Evolutionary conservation across 371 early-diverging fungal genomes (phyloP).

Genomic region (Rhizopus microsporus): DNA sequence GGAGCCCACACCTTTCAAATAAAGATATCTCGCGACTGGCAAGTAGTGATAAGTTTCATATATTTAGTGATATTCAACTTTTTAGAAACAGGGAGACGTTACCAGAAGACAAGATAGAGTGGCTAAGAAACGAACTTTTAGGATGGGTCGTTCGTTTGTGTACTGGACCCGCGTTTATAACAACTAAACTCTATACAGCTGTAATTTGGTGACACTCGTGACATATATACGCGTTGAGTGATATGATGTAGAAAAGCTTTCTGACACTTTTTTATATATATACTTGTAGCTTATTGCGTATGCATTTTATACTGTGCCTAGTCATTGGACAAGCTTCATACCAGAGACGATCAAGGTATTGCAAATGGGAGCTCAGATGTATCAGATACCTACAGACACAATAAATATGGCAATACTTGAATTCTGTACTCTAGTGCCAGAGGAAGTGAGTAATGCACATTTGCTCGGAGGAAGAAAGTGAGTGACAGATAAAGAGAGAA

Average conservation of each 20-base stretch:
- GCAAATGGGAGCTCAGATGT: constrained; percentile 36
- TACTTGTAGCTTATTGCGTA: constrained; percentile 62
- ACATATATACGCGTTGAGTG: background rate
- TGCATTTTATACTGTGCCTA: constrained; percentile 65
- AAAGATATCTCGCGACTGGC: constrained; percentile 81
- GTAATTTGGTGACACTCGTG: constrained; percentile 34
- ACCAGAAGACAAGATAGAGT: constrained; percentile 59
- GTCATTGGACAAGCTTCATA: constrained; percentile 66
- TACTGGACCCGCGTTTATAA: constrained; percentile 65
- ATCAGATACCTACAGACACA: constrained; percentile 28
- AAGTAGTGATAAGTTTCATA: constrained; percentile 7
- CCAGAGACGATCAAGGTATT: constrained; percentile 51
- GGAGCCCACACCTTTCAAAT: constrained; percentile 86
- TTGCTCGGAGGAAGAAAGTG: constrained; percentile 56
- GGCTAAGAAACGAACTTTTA: constrained; percentile 65
- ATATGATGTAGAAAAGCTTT: background rate
- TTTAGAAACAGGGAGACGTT: constrained; percentile 56
- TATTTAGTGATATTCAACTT: background rate
- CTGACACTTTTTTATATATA: background rate
- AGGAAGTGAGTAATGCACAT: constrained; percentile 69
- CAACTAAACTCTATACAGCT: constrained; percentile 74
- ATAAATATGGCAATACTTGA: constrained; percentile 63
- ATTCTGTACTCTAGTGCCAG: constrained; percentile 75
- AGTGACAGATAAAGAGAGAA: constrained; percentile 1
- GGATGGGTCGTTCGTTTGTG: constrained; percentile 61